A percentile compares a stretch with the other conserved stretches of the same genome.
These are phyloP conservation scores for Crithidia fasciculata DNA, from an alignment of 208 protist species.

Conservation along the genomic window DNA sequence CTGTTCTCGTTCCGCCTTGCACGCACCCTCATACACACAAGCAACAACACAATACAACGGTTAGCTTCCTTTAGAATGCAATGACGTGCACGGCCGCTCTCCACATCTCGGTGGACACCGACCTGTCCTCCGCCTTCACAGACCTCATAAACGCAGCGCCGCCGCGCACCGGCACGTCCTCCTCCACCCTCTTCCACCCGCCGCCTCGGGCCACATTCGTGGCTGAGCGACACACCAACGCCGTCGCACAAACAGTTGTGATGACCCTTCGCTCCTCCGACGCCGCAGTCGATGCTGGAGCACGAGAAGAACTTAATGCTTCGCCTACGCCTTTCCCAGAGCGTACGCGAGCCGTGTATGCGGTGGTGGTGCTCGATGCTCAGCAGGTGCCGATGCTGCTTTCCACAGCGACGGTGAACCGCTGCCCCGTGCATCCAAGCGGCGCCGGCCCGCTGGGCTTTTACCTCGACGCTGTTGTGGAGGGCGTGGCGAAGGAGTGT, in stretches of 20 bases:
- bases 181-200: slow-evolving; percentile 1
- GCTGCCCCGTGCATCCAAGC: slow-evolving; percentile 23
- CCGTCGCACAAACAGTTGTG: slow-evolving; percentile 31
- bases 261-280: not conserved
- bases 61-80: too few species aligned
- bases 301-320: not conserved
- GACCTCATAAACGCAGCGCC: not conserved
- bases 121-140: slow-evolving; percentile 24
- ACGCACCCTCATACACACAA: not conserved
- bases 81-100: not conserved
- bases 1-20: too few species aligned
- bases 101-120: slow-evolving; percentile 22
- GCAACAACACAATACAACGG: not conserved
- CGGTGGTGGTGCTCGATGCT: slow-evolving; percentile 24
- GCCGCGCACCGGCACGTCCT: not conserved
- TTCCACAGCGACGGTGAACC: slow-evolving; percentile 24
- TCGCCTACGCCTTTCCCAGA: not conserved
- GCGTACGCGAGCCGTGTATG: slow-evolving; percentile 2
- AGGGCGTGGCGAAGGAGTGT: slow-evolving; percentile 1
- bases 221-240: slow-evolving; percentile 18
- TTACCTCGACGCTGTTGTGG: slow-evolving; percentile 33
- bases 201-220: slow-evolving; percentile 9
- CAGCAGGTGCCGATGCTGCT: slow-evolving; percentile 33
- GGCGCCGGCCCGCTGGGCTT: slow-evolving; percentile 30
- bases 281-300: not conserved